Base-by-base conservation (phyloP, 2,329 filamentous ascomycete genomes). In the Sarocladiaceae sp. region DNA sequence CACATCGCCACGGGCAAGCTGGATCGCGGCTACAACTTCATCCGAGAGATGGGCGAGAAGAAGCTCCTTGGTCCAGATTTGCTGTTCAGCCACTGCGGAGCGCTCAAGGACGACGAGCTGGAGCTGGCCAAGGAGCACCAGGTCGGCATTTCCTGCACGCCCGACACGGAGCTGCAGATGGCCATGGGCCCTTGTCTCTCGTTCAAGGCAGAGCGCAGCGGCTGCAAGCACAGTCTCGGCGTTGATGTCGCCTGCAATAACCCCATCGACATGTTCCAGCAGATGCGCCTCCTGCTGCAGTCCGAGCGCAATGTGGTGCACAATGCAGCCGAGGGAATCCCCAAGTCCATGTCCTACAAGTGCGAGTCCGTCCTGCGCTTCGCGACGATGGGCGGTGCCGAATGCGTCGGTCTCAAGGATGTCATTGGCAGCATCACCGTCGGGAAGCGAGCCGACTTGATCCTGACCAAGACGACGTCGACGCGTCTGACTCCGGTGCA, bases 121-220 rank as follows among this genome's bases (percentile, higher is more conserved):
- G 61, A 59, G 1, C 52, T 55, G 7, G 44, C 73, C 15, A 51
- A 56, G 23, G 50, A 56, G 16, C 51, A 60, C 9, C 58, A 61
- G 6, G 61, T 60, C 1, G 57, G 59, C 34, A 54, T 74, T 13
- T 69, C 67, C 2, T 61, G 58, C 13, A 75, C 73, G 1, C 72
- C 72, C 0, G 67, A 66, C n/a, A 70, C 70, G 0, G 73, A 76
- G 51, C 52, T 72, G 9, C 70, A 76, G 48, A 74, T 73, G 69
- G 64, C 60, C 0, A 61, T 62, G 0, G 55, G 60, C 9, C 54
- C 57, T 5, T 44, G 49, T 6, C 47, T 53, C 15, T 47, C 33
- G 13, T 53, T 53, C 35, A 34, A 57, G 51, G 15, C 55, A 45
- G 9, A 50, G 20, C 33, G 44, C 15, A 44, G 39, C 7, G 39